These are phyloP conservation scores for Botrytis squamosa DNA, from an alignment of 2,329 filamentous ascomycete genomes.

Conservation along the genomic window DNA sequence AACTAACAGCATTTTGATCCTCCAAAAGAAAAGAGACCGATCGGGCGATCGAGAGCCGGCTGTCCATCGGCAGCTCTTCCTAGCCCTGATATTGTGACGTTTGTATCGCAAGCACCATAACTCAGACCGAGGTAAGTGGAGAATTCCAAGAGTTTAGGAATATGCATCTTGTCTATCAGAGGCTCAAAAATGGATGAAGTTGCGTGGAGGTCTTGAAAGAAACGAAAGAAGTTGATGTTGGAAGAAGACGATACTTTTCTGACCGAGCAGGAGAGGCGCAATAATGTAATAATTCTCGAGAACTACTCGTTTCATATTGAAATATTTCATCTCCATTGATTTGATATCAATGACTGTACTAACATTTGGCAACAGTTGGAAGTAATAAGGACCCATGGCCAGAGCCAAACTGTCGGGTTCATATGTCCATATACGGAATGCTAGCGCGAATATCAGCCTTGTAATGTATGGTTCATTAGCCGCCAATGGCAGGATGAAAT, in stretches of 20 bases:
- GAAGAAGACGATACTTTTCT: not conserved
- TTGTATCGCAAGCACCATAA: slow-evolving; percentile 15
- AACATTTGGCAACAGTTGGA: slow-evolving; percentile 11
- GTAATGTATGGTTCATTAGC: not conserved
- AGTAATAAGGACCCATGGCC: slow-evolving; percentile 8
- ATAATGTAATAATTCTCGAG: slow-evolving; percentile 3
- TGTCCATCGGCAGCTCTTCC: slow-evolving; percentile 11
- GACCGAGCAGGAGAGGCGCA: not conserved
- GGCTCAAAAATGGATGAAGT: not conserved
- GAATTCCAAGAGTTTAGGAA: not conserved
- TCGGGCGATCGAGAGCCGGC: not conserved
- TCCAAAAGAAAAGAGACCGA: slow-evolving; percentile 9
- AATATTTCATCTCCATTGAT: not conserved
- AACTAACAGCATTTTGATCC: slow-evolving; percentile 9
- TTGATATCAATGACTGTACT: not conserved
- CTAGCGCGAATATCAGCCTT: not conserved
- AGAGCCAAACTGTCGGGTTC: slow-evolving; percentile 11
- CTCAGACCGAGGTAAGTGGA: not conserved
- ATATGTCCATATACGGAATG: not conserved
- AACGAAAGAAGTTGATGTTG: not conserved
- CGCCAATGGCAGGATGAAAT: not conserved
- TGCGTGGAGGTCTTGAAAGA: not conserved
- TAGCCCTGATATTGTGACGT: slow-evolving; percentile 9
- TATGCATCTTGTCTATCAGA: slow-evolving; percentile 1
- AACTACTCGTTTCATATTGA: slow-evolving; percentile 9